Percentiles rank a stretch among this genome's conserved stretches.
Evolutionary conservation across 2,329 filamentous ascomycete genomes (phyloP).

Genomic region (Ramularia collo-cygni): DNA sequence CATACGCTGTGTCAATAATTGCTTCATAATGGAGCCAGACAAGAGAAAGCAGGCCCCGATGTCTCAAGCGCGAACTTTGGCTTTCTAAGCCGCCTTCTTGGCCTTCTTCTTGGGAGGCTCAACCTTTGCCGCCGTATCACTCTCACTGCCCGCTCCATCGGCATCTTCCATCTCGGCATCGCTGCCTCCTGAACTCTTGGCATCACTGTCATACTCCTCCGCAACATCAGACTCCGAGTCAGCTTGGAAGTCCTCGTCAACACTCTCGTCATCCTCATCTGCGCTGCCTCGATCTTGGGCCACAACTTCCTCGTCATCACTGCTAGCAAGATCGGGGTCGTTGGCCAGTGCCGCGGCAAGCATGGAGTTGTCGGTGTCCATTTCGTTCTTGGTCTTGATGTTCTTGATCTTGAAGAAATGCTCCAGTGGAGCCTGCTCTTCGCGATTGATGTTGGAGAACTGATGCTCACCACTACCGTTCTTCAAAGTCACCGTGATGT

Average conservation of each 20-base stretch:
- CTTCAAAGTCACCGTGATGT: slow-evolving; percentile 91
- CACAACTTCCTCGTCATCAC: slow-evolving; percentile 72
- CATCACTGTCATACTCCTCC: slow-evolving; percentile 88
- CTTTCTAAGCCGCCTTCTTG: slow-evolving; percentile 38
- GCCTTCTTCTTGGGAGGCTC: slow-evolving; percentile 59
- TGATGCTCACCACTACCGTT: slow-evolving; percentile 79
- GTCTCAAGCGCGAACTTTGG: no score
- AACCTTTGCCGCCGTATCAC: slow-evolving; percentile 47
- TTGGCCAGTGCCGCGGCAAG: slow-evolving; percentile 71
- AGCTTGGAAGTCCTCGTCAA: slow-evolving; percentile 91
- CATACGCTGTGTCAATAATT: no score
- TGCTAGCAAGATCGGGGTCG: slow-evolving; percentile 74
- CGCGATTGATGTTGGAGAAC: slow-evolving; percentile 98
- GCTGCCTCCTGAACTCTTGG: slow-evolving; percentile 71
- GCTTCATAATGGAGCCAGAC: no score
- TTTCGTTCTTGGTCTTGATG: slow-evolving; percentile 96
- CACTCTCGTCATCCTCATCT: slow-evolving; percentile 91
- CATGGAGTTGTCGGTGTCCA: slow-evolving; percentile 73
- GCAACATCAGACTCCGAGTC: slow-evolving; percentile 92
- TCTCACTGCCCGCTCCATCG: slow-evolving; percentile 38
- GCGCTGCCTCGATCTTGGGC: slow-evolving; percentile 78
- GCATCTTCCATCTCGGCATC: slow-evolving; percentile 53
- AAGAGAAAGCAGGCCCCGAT: no score
- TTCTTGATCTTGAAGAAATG: slow-evolving; percentile 95
- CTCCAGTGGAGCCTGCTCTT: slow-evolving; percentile 94